Evolutionary conservation across 2,329 filamentous ascomycete species (phyloP), one percentile per base, ranked within the genome.

Genomic region (Aspergillus uvarum): DNA sequence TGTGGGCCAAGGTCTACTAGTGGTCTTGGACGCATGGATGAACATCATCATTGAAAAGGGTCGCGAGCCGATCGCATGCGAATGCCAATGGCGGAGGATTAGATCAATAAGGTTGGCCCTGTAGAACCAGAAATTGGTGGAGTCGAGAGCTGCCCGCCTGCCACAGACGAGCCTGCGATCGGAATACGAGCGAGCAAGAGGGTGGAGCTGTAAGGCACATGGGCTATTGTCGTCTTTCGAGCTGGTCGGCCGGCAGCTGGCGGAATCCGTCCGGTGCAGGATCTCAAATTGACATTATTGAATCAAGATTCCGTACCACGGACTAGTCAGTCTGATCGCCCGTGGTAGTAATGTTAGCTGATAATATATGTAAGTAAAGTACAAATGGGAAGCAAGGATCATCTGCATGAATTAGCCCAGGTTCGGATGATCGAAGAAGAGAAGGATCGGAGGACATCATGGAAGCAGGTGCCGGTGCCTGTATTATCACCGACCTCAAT

Each of bases 261-360:
- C 38, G 47, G n/a, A 32, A 54, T 12, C 11, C 19, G 38, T 51
- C 51, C 52, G 51, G 54, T 22, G 54, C 44, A 31, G 62, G 54
- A 62, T 62, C 60, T 64, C 19, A 54, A 54, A 26, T 48, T 42
- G 38, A 38, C 19, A 51, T 57, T 51, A 51, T 57, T 51, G 21
- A 50, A 61, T 59, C 35, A 49, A 61, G 51, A 62, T 58, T 54
- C 53, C 32, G 44, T 51, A 53, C 38, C 26, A 54, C 51, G 4
- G 21, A 4, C 16, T 19, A 54, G 52, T 26, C 21, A 50, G 58
- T 53, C 60, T 53, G 61, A 54, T 63, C 59, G 47, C 51, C 55
- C 61, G 51, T 48, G 47, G 56, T 54, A 56, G 50, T 35, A 35
- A 16, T 35, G 2, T 35, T 35, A 16, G 5, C 7, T 10, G 26